Percentiles rank a stretch among this genome's conserved stretches.
These are phyloP conservation scores for Aureobasidium sp. DNA, from an alignment of 2,329 filamentous ascomycete species.

Conservation along the genomic window DNA sequence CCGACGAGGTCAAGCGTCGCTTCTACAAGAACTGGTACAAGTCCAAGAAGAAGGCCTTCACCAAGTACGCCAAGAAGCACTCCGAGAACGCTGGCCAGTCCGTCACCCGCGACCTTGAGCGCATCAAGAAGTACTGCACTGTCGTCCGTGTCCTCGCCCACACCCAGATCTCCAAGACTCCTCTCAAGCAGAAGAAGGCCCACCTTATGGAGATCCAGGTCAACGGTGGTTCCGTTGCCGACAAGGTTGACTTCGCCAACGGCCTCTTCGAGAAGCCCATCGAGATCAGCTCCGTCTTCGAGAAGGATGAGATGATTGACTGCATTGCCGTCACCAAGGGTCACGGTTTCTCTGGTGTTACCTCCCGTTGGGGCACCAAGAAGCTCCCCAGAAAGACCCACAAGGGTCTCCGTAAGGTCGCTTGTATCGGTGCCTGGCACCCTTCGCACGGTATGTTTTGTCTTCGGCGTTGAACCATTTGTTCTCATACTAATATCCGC, in stretches of 20 bases:
- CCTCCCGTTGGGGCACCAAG: slow-evolving; percentile 98
- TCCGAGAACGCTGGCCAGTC: slow-evolving; percentile 84
- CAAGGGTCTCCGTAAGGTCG: slow-evolving; percentile 99
- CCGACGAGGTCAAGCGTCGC: slow-evolving; percentile 96
- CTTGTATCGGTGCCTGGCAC: slow-evolving; percentile 99
- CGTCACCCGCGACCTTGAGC: slow-evolving; percentile 95
- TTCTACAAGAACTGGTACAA: slow-evolving; percentile 99
- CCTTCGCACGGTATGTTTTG: slow-evolving; percentile 66
- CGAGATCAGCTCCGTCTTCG: slow-evolving; percentile 87
- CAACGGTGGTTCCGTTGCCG: slow-evolving; percentile 91
- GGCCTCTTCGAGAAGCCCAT: slow-evolving; percentile 99
- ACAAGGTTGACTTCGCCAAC: slow-evolving; percentile 95
- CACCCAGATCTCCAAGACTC: slow-evolving; percentile 98
- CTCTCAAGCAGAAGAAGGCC: slow-evolving; percentile 99
- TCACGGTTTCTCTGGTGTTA: slow-evolving; percentile 97
- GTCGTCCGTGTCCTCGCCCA: slow-evolving; percentile 98
- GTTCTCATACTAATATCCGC: background rate
- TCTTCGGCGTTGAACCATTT: background rate
- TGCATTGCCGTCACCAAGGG: slow-evolving; percentile 99
- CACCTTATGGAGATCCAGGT: slow-evolving; percentile 99
- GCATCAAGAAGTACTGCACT: slow-evolving; percentile 99
- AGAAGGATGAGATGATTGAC: slow-evolving; percentile 99
- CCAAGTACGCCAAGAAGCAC: slow-evolving; percentile 99
- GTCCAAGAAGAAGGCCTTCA: slow-evolving; percentile 99
- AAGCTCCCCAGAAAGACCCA: slow-evolving; percentile 99